Evolutionary conservation across 257 asterid genomes (phyloP).

Genomic region (Primulina eburnea): DNA sequence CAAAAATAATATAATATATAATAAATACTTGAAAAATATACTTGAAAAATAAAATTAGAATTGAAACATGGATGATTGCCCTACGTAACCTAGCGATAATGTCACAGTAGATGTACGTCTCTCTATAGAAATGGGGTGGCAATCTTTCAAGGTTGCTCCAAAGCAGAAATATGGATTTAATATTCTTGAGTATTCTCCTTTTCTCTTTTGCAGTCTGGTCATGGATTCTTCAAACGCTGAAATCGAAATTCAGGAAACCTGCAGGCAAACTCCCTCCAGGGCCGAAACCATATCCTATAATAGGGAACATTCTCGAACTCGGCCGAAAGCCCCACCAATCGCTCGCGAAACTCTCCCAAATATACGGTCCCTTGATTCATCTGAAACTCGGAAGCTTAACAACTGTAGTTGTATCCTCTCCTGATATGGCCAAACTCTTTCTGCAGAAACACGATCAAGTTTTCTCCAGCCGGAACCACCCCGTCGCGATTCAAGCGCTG

Average conservation of each 20-base stretch:
- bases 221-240: not conserved
- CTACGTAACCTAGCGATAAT: no score
- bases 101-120: no score
- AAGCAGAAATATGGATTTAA: constrained; percentile 20
- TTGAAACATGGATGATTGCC: no score
- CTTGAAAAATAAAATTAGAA: no score
- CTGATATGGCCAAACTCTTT: constrained; percentile 16
- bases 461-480: constrained; percentile 8
- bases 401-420: constrained; percentile 22
- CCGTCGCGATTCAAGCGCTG: not conserved
- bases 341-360: constrained; percentile 23
- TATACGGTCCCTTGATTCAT: constrained; percentile 26
- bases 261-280: constrained; percentile 39
- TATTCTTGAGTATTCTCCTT: not conserved
- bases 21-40: no score
- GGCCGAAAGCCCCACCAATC: constrained; percentile 25
- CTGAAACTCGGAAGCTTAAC: constrained; percentile 19
- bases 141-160: not conserved
- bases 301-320: constrained; percentile 27
- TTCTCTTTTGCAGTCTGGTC: not conserved
- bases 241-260: constrained; percentile 12
- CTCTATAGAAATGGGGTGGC: no score
- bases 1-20: no score
- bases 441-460: constrained; percentile 22
- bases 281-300: constrained; percentile 23